phyloP scores from a whole-genome alignment of 768 basidiomycete genomes.

The Psilocybe tampanensis region DNA sequence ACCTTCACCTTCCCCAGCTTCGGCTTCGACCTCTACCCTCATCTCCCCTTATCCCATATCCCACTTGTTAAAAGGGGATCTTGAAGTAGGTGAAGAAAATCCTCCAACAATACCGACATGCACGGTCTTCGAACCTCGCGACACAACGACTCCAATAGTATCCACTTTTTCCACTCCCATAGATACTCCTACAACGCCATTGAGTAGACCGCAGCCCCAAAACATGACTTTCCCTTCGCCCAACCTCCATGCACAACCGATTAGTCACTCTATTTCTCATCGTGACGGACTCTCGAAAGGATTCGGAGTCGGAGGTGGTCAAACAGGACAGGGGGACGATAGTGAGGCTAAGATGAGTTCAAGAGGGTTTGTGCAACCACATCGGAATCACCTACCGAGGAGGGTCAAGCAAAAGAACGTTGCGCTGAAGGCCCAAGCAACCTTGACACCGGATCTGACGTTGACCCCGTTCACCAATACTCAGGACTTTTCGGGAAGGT shows the following conservation, averaged over 20 bases:
- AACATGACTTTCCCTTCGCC: background rate
- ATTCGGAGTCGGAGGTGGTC: background rate
- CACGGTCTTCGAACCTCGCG: background rate
- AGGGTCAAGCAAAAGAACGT: background rate
- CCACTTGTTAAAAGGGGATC: background rate
- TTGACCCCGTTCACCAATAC: background rate
- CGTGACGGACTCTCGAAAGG: background rate
- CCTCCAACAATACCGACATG: background rate
- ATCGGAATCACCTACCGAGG: conserved; percentile 20
- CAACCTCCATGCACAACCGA: background rate
- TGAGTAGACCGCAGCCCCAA: background rate
- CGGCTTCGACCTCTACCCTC: conserved; percentile 17
- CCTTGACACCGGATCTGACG: background rate
- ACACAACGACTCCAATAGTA: background rate
- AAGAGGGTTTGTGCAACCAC: conserved; percentile 24
- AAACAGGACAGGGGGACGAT: background rate
- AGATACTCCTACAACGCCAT: background rate
- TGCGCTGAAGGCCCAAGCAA: background rate
- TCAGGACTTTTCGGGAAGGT: too few relatives aligned
- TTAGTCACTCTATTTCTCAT: background rate
- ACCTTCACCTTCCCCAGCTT: conserved; percentile 10
- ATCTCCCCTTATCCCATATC: conserved; percentile 9
- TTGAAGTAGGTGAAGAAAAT: background rate
- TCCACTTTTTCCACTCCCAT: background rate
- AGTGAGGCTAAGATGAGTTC: conserved; percentile 17